Evolutionary conservation across 2,329 filamentous ascomycete genomes (phyloP), one percentile per base, ranked within the genome.

Genomic region (Trichoderma simmonsii): DNA sequence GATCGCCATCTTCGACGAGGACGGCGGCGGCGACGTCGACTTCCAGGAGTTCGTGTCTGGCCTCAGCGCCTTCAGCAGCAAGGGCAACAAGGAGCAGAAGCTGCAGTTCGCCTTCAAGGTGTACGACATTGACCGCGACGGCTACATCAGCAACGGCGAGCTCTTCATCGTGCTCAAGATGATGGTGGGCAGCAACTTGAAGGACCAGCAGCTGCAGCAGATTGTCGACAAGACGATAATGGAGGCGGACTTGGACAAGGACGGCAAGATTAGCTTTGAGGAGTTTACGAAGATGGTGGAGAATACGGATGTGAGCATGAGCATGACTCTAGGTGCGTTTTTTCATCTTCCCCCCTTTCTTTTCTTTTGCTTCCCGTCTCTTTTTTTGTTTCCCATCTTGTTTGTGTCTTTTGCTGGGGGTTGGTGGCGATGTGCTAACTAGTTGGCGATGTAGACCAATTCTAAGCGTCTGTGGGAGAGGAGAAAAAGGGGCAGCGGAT

Each of bases 141-240:
- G 96, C 28, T 99, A 93, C 85, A 99, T 99, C 80, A 97, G 93
- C 86, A 99, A 99, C 83, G 96, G 96, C 78, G 96, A 99, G 86
- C 89, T 99, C 66, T 99, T 98, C 83, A 98, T 99, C 79, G 96
- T 99, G 79, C 88, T 99, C 79, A 99, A 99, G 92, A 99, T 99
- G 96, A 99, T 99, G 96, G 96, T 99, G 66, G 96, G 96, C 73
- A 98, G 93, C 86, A 99, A 99, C 83, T 86, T 99, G 79, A 99
- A 99, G 88, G 96, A 99, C 82, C 94, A 98, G 84, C 96, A 99
- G 85, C 85, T 99, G 81, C 96, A 99, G 86, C 96, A 95, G 89
- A 99, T 99, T 81, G 96, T 99, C 77, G 96, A 99, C 86, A 99
- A 99, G 90, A 99, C 96, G 73, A 98, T 99, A 82, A 98, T 98